Evolutionary conservation across 2,329 filamentous ascomycete genomes (phyloP), one percentile per base, ranked within the genome.

Genomic region (Diaporthe longicolla): DNA sequence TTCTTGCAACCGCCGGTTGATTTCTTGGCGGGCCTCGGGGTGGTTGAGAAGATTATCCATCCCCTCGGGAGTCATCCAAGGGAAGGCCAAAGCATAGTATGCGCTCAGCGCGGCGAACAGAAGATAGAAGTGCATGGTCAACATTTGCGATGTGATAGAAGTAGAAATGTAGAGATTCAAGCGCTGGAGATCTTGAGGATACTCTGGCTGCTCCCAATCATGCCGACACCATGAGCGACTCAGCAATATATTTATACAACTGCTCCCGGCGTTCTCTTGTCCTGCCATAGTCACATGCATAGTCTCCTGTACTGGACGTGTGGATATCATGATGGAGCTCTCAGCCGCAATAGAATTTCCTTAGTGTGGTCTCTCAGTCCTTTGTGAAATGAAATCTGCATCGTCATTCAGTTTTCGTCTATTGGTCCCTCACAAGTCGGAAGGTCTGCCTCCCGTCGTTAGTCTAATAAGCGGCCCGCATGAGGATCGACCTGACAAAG

Each of bases 11-110:
- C 71, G 73, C 21, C 75, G 75, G 17, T 75, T 40, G 37, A 76
- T 73, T 50, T 72, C 75, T 24, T n/a, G 55, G 37, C 73, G 75
- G 19, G 75, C 75, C 9, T 74, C 73, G 2, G 75, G 75, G 40
- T 76, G 73, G n/a, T 75, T 76, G 57, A 76, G 65, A 17, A 76
- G 70, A 71, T 73, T 71, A 6, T 69, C 40, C 32, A 76, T 63
- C 19, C 75, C 75, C 26, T 75, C 73, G 8, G 73, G 73, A 11
- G 70, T 70, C 75, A 75, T 71, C 75, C 75, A 76, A 4, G 75
- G 75, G 24, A 75, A 76, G 24, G 73, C 73, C 4, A 75, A 11
- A 10, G 48, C 58, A 59, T 43, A 63, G 7, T 70, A 40, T 21
- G 52, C 73, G 37, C 70, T 48, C 48, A 75, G 59, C 19, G 75